Evolutionary conservation across 2,329 filamentous ascomycete species (phyloP), one percentile per base, ranked within the genome.

Genomic region (Paecilomyces sp.): DNA sequence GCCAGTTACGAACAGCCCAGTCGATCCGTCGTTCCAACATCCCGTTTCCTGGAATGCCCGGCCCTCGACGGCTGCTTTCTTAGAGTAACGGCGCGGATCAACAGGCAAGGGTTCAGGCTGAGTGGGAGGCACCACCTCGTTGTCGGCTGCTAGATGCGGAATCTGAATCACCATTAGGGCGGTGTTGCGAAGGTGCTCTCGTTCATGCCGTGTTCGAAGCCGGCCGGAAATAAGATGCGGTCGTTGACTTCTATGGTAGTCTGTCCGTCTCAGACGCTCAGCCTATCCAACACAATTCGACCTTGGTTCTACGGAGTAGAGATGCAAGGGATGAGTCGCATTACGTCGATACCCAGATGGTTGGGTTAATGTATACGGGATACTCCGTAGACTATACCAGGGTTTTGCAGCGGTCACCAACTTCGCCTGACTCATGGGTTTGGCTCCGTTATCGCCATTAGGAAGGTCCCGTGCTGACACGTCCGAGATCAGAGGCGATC

Each of bases 31-130:
- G 57, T 63, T 61, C 51, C 62, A 55, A 57, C 58, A 62, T 65
- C 63, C 64, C 60, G 61, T 62, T 62, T 56, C 60, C 55, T 65
- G 63, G 63, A 60, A 63, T 60, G 55, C 54, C 36, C 63, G 57
- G 59, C 61, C 51, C 12, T 25, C 22, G 51, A 53, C 51, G 22
- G 51, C 25, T 22, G 22, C 22, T 25, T 53, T n/a, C 51, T 53
- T 28, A 12, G 31, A 33, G 31, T 11, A 53, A 53, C 51, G 22
- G 22, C 25, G 51, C 22, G 15, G 51, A 28, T 53, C 51, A 53
- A 13, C 51, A 53, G 31, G 15, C 36, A 47, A 18, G 36, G 36
- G 12, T 53, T 51, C 47, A 51, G 15, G n/a, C 51, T 28, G 50
- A 13, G 11, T 41, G 36, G 5, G 36, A 41, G 31, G 2, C 36